Evolutionary conservation across 768 basidiomycete species (phyloP).

Genomic region (Kwoniella bestiolae): DNA sequence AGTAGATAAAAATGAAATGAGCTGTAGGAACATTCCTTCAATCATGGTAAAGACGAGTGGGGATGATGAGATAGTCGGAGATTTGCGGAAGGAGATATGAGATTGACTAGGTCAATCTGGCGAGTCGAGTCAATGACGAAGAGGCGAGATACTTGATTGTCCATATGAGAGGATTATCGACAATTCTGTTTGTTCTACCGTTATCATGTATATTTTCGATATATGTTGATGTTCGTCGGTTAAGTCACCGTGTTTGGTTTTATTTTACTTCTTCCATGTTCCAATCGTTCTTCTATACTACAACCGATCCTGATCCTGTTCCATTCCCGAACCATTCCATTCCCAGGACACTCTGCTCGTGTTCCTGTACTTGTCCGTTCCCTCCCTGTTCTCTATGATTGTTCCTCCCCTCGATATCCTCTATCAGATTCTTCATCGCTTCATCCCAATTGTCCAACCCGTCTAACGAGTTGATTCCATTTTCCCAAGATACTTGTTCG

Average conservation of each 20-base stretch:
- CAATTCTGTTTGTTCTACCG: background rate
- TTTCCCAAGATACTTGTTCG: constrained; percentile 1
- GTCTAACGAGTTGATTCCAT: background rate
- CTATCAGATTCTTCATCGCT: constrained; percentile 44
- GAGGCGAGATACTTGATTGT: background rate
- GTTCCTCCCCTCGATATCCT: constrained; percentile 30
- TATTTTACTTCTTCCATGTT: constrained; percentile 2
- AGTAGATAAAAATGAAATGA: background rate
- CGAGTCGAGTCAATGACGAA: background rate
- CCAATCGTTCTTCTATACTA: constrained; percentile 4
- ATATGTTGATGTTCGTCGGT: background rate
- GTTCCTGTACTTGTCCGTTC: constrained; percentile 2
- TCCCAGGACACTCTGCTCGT: constrained; percentile 13
- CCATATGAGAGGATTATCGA: background rate
- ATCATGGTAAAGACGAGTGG: too few relatives aligned
- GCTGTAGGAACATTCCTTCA: too few relatives aligned
- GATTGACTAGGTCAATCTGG: too few relatives aligned
- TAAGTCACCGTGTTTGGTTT: background rate
- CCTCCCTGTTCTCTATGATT: constrained; percentile 12
- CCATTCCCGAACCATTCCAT: constrained; percentile 22
- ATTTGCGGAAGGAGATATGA: too few relatives aligned
- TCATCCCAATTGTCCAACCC: constrained; percentile 40
- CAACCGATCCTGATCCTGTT: background rate
- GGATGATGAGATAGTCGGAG: too few relatives aligned
- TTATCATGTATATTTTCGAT: background rate